These are phyloP conservation scores for Cubamyces lactineus DNA, from an alignment of 768 basidiomycete species.

Conservation along the genomic window DNA sequence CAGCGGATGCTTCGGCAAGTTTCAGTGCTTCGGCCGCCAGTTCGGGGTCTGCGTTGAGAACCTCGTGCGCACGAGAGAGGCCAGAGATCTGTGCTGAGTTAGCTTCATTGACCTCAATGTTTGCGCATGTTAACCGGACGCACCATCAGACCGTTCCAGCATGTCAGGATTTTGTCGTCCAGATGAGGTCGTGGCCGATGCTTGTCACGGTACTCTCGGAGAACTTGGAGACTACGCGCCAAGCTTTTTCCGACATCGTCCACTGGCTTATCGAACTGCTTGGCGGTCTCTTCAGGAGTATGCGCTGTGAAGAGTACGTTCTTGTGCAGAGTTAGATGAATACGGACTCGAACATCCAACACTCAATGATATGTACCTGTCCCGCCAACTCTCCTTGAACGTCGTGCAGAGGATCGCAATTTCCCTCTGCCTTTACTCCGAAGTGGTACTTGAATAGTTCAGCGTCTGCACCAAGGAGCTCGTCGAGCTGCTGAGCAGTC, in stretches of 20 bases:
- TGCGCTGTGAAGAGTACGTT: constrained; percentile 31
- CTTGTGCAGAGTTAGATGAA: constrained; percentile 2
- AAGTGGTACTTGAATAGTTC: constrained; percentile 38
- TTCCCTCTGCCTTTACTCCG: constrained; percentile 39
- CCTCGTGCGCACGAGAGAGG: constrained; percentile 26
- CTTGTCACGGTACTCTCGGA: constrained; percentile 38
- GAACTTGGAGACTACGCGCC: constrained; percentile 22
- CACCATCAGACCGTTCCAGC: constrained; percentile 49
- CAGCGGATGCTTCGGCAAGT: constrained; percentile 25
- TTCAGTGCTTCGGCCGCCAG: constrained; percentile 4
- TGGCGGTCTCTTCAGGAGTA: constrained; percentile 26
- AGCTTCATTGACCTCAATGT: neutral
- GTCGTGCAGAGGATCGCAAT: constrained; percentile 42
- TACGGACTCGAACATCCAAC: too few species aligned
- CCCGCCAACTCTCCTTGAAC: constrained; percentile 41
- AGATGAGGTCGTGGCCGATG: constrained; percentile 42
- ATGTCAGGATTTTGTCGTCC: constrained; percentile 46
- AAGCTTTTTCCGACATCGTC: constrained; percentile 32
- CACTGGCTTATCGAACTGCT: constrained; percentile 22
- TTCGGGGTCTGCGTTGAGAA: constrained; percentile 4
- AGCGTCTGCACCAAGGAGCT: constrained; percentile 35
- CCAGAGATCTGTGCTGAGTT: constrained; percentile 28
- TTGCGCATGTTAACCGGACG: neutral
- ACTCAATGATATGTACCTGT: constrained; percentile 19
- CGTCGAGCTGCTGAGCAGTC: constrained; percentile 38